Evolutionary conservation across 1,284 basidiomycete genomes (phyloP).

Genomic region (Ustilago trichophora): DNA sequence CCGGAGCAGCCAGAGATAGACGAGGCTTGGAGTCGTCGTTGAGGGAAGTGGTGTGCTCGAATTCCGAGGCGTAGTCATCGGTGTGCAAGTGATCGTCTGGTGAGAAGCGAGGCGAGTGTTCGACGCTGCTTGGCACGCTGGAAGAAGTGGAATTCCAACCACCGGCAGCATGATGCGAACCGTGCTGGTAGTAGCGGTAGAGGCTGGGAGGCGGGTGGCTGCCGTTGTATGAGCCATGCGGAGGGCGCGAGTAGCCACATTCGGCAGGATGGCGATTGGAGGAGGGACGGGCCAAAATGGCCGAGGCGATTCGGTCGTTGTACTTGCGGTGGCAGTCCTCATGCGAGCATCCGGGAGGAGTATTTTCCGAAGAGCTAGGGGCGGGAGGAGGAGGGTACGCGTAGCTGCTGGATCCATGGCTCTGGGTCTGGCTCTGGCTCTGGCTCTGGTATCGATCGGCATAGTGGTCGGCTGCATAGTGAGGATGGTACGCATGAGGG

Average conservation of each 20-base stretch:
- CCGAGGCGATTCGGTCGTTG: constrained; percentile 54
- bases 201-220: constrained; percentile 47
- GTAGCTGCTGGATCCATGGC: constrained; percentile 21
- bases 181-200: constrained; percentile 46
- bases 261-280: constrained; percentile 32
- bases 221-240: constrained; percentile 32
- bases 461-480: constrained; percentile 40
- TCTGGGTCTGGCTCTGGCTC: too few species aligned
- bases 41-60: constrained; percentile 39
- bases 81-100: constrained; percentile 56
- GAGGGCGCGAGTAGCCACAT: constrained; percentile 30
- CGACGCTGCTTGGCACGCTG: constrained; percentile 61
- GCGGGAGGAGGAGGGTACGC: constrained; percentile 13
- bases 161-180: constrained; percentile 32
- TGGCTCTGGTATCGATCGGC: constrained; percentile 34
- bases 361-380: constrained; percentile 13
- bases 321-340: constrained; percentile 60
- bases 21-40: constrained; percentile 39
- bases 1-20: constrained; percentile 10
- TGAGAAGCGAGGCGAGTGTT: constrained; percentile 61
- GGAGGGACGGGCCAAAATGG: constrained; percentile 35
- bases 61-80: constrained; percentile 58
- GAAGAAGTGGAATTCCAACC: constrained; percentile 54
- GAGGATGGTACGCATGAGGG: constrained; percentile 18
- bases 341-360: constrained; percentile 57